A percentile compares a stretch with the other conserved stretches of the same genome.
Evolutionary conservation across 83 land plant species (phyloP).

Genomic region (Diphasiastrum complanatum): DNA sequence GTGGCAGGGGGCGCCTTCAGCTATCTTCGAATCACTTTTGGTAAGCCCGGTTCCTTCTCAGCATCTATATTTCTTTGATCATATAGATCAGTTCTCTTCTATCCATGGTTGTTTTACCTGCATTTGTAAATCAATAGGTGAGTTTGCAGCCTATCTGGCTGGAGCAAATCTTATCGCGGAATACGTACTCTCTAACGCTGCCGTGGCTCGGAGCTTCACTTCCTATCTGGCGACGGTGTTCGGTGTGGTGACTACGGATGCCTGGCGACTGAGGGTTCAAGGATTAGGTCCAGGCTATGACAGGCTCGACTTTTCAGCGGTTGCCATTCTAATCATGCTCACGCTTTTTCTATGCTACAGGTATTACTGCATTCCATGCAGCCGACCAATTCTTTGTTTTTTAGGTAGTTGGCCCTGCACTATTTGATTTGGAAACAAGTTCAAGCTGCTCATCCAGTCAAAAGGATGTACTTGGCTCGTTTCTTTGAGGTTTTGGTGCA

Average conservation of each 20-base stretch:
- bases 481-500: too few species aligned
- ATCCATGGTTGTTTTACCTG: background rate
- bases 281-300: constrained; percentile 45
- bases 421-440: too few species aligned
- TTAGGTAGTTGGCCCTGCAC: too few species aligned
- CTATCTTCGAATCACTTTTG: constrained; percentile 80
- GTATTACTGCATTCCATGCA: constrained; percentile 19
- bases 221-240: constrained; percentile 38
- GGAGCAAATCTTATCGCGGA: constrained; percentile 77
- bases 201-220: constrained; percentile 62
- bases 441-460: too few species aligned
- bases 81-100: background rate
- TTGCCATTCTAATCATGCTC: constrained; percentile 44
- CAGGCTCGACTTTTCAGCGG: constrained; percentile 58
- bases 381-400: background rate
- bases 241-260: constrained; percentile 33
- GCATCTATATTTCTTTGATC: background rate
- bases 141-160: constrained; percentile 65
- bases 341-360: constrained; percentile 57
- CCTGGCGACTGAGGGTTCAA: constrained; percentile 47
- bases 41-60: constrained; percentile 20
- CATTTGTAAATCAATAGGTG: constrained; percentile 37
- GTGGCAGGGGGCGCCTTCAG: constrained; percentile 93
- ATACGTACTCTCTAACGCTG: constrained; percentile 73
- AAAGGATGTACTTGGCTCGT: too few species aligned